Evolutionary conservation across 805 yeast genomes (phyloP).

Genomic region (Kregervanrija pseudodelftensis): DNA sequence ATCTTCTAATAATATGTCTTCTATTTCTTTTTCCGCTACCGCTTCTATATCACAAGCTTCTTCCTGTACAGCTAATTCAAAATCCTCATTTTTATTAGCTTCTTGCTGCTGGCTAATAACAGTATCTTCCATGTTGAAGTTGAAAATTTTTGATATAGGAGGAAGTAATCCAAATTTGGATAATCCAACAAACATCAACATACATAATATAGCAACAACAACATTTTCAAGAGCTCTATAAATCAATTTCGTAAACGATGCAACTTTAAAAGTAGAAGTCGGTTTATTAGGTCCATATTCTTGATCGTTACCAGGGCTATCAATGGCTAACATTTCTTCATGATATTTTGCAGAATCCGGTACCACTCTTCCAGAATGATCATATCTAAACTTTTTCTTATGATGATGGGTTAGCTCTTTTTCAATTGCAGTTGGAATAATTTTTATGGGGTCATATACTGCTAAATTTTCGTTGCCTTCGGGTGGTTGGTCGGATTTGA

Average conservation of each 20-base stretch:
- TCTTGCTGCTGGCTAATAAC: too few species aligned
- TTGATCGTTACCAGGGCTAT: constrained; percentile 9
- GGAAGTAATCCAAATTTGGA: constrained; percentile 32
- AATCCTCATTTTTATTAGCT: too few species aligned
- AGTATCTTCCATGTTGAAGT: too few species aligned
- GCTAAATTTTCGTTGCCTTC: constrained; percentile 7
- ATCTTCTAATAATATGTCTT: background rate
- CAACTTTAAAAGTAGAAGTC: constrained; percentile 11
- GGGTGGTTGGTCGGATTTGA: background rate
- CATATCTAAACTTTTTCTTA: constrained; percentile 1
- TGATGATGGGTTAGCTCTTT: constrained; percentile 8
- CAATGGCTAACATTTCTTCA: constrained; percentile 12
- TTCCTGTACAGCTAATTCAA: too few species aligned
- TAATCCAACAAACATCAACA: constrained; percentile 30
- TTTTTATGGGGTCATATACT: constrained; percentile 15
- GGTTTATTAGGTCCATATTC: constrained; percentile 10
- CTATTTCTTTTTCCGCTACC: too few species aligned
- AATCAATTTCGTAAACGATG: constrained; percentile 18
- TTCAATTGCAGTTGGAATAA: constrained; percentile 17
- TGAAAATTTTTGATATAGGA: constrained; percentile 25
- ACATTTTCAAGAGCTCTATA: constrained; percentile 39
- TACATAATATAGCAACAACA: constrained; percentile 34
- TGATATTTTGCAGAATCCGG: constrained; percentile 6
- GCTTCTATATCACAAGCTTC: too few species aligned
- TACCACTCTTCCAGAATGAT: background rate